Percentiles rank a stretch among this genome's conserved stretches.
Conservation (phyloP, 257 asterid species). For the Knoxia roxburghii region DNA sequence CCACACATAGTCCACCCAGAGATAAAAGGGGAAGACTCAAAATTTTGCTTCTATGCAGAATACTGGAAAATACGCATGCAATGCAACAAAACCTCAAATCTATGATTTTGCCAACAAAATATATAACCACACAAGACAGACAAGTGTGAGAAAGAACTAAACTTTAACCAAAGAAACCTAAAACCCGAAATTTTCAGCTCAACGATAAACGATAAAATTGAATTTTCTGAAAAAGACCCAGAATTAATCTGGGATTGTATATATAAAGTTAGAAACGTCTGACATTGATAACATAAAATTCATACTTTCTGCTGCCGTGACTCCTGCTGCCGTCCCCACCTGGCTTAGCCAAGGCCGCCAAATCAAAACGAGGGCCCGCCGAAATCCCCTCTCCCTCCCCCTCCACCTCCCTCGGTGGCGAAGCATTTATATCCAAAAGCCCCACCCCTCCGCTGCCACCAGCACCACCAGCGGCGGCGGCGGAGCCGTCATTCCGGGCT, state of each 20-base stretch:
- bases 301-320: constrained; percentile 52
- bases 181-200: constrained; percentile 4
- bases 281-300: constrained; percentile 19
- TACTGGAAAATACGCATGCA: background rate
- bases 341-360: constrained; percentile 17
- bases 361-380: constrained; percentile 24
- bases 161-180: background rate
- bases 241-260: constrained; percentile 4
- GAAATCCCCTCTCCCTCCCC: constrained; percentile 22
- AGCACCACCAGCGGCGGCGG: constrained; percentile 20
- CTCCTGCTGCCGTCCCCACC: constrained; percentile 17
- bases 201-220: background rate
- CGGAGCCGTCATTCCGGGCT: constrained; percentile 16
- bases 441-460: constrained; percentile 33
- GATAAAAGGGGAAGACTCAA: background rate
- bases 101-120: background rate
- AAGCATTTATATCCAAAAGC: constrained; percentile 52
- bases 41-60: background rate
- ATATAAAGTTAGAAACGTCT: background rate
- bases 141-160: background rate
- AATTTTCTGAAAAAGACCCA: constrained; percentile 9
- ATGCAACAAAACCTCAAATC: too few species aligned
- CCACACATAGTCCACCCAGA: background rate
- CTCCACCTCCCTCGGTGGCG: constrained; percentile 66
- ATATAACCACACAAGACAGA: background rate